These are phyloP conservation scores for Cyberlindnera bimundalis DNA, from an alignment of 805 yeast genomes.

Conservation along the genomic window DNA sequence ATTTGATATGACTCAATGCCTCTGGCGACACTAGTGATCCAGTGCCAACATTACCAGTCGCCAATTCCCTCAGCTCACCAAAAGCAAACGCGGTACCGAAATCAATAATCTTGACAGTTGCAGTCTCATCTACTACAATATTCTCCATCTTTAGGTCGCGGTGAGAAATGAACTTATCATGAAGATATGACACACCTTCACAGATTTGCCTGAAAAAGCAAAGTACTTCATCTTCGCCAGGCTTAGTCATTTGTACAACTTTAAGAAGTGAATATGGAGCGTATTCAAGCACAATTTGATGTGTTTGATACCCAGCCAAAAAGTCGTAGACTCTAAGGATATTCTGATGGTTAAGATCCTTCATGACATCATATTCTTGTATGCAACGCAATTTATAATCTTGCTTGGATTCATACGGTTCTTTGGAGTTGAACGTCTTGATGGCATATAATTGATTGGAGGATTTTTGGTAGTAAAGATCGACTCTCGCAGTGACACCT, in stretches of 20 bases:
- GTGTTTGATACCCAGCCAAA: conserved; percentile 52
- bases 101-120: conserved; percentile 81
- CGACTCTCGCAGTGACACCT: conserved; percentile 36
- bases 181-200: conserved; percentile 71
- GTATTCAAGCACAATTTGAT: conserved; percentile 82
- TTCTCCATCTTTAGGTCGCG: conserved; percentile 90
- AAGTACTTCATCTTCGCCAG: conserved; percentile 58
- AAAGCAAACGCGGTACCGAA: conserved; percentile 85
- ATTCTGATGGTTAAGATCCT: conserved; percentile 65
- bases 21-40: conserved; percentile 95
- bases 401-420: conserved; percentile 51
- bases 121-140: conserved; percentile 71
- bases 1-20: conserved; percentile 60
- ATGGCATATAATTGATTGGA: conserved; percentile 34
- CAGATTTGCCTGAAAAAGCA: conserved; percentile 83
- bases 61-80: conserved; percentile 48
- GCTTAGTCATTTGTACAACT: conserved; percentile 76
- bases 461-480: conserved; percentile 26
- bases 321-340: conserved; percentile 73
- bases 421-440: conserved; percentile 41
- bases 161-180: conserved; percentile 77
- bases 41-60: conserved; percentile 86
- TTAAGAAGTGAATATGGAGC: conserved; percentile 86
- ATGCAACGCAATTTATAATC: conserved; percentile 72
- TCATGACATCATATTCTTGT: conserved; percentile 75